Base-by-base conservation (phyloP, 2,329 filamentous ascomycete genomes). In the Cladophialophora chaetospira region DNA sequence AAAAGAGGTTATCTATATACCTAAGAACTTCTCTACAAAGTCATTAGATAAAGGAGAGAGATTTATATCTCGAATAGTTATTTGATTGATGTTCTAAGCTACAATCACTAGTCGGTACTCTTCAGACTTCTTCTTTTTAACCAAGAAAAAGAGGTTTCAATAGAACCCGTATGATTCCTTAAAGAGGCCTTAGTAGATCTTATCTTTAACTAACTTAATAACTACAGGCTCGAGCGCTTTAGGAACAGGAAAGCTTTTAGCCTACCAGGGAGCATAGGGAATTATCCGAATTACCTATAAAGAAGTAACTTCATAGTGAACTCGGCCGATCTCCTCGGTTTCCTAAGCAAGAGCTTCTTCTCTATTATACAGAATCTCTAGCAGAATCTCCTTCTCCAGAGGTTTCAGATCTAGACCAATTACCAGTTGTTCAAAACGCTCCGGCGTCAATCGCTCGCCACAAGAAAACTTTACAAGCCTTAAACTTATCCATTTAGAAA, bases 91-190 rank as follows among this genome's bases (percentile, higher is more conserved):
- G 13, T 35, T 21, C 17, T 47, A 33, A 19, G 28, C n/a, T 2
- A 19, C 15, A 47, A 47, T 47, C 11, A 47, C n/a, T 33, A 47
- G 17, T 1, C 15, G 15, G 13, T 47, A 48, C 15, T 48, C 5
- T 4, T 29, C 11, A 17, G 28, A n/a, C 45, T 35, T 48, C 19
- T 36, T 48, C 45, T 48, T 48, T 15, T 48, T 48, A 35, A 48
- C 5, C 6, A 35, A 29, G 10, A 48, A 48, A 4, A 13, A 48
- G 1, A 10, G 28, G 6, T 48, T 48, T 13, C n/a, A 13, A 25
- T 48, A 48, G 2, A 9, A 35, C 2, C 8, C 23, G 35, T 48
- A 29, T 4, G n/a, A 9, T 1, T 4, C 4, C n/a, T 48, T 13
- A 13, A 48, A 48, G 17, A 48, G 28, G 11, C 28, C 9, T 11